Conservation (phyloP, 805 yeast genomes). For the Teunomyces panamensis region DNA sequence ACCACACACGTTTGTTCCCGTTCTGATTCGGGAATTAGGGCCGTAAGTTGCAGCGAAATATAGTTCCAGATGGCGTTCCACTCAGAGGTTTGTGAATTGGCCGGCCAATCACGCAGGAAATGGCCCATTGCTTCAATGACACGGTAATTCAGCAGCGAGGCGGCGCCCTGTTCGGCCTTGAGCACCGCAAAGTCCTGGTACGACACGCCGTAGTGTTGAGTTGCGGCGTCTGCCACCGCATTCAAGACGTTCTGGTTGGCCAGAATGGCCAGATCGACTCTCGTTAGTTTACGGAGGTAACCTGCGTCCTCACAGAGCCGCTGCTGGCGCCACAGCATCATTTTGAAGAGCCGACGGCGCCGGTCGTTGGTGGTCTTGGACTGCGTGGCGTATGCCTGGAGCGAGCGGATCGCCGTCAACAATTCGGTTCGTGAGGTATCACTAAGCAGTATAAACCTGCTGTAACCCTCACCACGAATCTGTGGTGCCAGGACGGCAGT, state of each 20-base stretch:
- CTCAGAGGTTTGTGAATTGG: conserved; percentile 48
- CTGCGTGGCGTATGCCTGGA: conserved; percentile 41
- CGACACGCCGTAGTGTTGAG: conserved; percentile 45
- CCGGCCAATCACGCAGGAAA: conserved; percentile 77
- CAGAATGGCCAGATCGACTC: conserved; percentile 45
- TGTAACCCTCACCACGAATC: neutral
- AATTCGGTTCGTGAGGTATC: conserved; percentile 26
- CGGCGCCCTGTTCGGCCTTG: conserved; percentile 2
- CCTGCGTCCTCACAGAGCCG: conserved; percentile 50
- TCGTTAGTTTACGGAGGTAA: conserved; percentile 50
- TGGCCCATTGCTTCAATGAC: conserved; percentile 75
- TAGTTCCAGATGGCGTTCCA: conserved; percentile 53
- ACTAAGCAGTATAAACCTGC: conserved; percentile 1
- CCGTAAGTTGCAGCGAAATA: conserved; percentile 41
- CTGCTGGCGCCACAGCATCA: conserved; percentile 57
- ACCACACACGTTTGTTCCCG: conserved; percentile 49
- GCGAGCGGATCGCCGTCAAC: conserved; percentile 44
- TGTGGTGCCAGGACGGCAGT: neutral
- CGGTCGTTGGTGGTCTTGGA: conserved; percentile 45
- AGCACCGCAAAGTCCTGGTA: conserved; percentile 26
- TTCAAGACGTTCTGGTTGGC: conserved; percentile 48
- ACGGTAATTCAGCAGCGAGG: conserved; percentile 28
- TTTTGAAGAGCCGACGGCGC: conserved; percentile 40
- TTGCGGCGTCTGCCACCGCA: conserved; percentile 42
- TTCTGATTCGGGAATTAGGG: conserved; percentile 23